Evolutionary conservation across 2,329 filamentous ascomycete species (phyloP).

Genomic region (Penicillium concentricum): DNA sequence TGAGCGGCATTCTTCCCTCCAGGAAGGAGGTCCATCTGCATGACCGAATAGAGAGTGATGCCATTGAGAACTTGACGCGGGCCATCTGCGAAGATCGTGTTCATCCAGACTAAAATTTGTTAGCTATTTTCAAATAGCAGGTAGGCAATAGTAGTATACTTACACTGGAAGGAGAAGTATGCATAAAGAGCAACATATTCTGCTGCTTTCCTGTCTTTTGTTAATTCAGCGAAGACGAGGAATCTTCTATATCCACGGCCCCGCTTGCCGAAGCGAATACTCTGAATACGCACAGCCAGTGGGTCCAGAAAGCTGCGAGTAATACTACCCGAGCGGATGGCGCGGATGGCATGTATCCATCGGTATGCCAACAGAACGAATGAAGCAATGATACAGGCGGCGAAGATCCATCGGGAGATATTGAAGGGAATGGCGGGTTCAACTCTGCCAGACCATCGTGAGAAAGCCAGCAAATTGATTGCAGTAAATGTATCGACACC

Average conservation of each 20-base stretch:
- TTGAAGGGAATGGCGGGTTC: constrained; percentile 72
- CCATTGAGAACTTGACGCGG: constrained; percentile 90
- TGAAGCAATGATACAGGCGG: constrained; percentile 85
- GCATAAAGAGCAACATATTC: constrained; percentile 90
- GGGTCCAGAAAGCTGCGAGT: constrained; percentile 90
- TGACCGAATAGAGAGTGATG: constrained; percentile 81
- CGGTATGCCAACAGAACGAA: constrained; percentile 79
- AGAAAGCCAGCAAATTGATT: constrained; percentile 83
- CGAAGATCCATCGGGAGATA: constrained; percentile 93
- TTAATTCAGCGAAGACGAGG: constrained; percentile 86
- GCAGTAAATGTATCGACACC: constrained; percentile 90
- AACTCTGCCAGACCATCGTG: constrained; percentile 83
- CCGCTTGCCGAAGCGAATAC: constrained; percentile 66
- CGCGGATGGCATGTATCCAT: constrained; percentile 73
- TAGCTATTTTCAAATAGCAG: constrained; percentile 19
- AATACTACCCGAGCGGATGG: constrained; percentile 81
- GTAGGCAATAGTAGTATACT: constrained; percentile 7
- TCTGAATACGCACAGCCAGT: constrained; percentile 80
- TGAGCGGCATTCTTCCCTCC: constrained; percentile 50
- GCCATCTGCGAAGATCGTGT: constrained; percentile 85
- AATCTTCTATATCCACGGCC: constrained; percentile 85
- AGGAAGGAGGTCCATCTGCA: constrained; percentile 71
- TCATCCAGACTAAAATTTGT: constrained; percentile 69
- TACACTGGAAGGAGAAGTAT: constrained; percentile 74
- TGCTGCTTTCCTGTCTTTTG: constrained; percentile 84